Percentiles rank a stretch among this genome's conserved stretches.
These are phyloP conservation scores for Phaeophleospora eucalypticola DNA, from an alignment of 2,329 filamentous ascomycete species.

Conservation along the genomic window DNA sequence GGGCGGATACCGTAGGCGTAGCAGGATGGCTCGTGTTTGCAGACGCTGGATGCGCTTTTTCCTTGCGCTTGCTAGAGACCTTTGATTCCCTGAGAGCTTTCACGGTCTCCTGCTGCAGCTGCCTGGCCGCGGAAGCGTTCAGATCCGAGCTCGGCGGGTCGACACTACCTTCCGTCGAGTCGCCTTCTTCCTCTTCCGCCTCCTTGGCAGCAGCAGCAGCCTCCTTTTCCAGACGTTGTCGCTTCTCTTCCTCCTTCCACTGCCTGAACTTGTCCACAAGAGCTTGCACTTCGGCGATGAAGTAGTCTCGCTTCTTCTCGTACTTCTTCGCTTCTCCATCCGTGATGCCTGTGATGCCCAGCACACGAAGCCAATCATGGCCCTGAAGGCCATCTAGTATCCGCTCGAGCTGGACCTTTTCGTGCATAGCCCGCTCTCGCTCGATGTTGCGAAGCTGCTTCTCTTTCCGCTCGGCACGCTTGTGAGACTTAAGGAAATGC, in stretches of 20 bases:
- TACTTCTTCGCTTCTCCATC: conserved; percentile 83
- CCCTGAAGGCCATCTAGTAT: conserved; percentile 79
- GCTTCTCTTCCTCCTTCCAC: conserved; percentile 88
- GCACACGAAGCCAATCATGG: conserved; percentile 85
- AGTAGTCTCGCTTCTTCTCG: conserved; percentile 78
- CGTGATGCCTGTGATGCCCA: conserved; percentile 82
- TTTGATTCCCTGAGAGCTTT: conserved; percentile 43
- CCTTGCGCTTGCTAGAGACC: conserved; percentile 35
- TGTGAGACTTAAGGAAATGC: conserved; percentile 56
- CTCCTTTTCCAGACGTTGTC: conserved; percentile 71
- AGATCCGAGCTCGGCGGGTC: conserved; percentile 65
- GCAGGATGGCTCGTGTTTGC: conserved; percentile 11
- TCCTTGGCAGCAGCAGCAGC: conserved; percentile 52
- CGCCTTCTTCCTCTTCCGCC: conserved; percentile 39
- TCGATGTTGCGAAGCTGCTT: conserved; percentile 66
- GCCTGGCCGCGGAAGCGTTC: conserved; percentile 67
- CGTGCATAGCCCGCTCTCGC: conserved; percentile 61
- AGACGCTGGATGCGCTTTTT: conserved; percentile 16
- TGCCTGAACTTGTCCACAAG: conserved; percentile 82
- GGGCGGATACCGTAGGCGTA: conserved; percentile 13
- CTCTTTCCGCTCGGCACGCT: conserved; percentile 60
- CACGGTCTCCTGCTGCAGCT: conserved; percentile 69
- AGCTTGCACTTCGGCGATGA: conserved; percentile 74
- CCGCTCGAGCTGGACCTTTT: conserved; percentile 62
- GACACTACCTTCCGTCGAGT: conserved; percentile 34